These are phyloP conservation scores for Podaxis sp. DNA, from an alignment of 768 basidiomycete species.

Conservation along the genomic window DNA sequence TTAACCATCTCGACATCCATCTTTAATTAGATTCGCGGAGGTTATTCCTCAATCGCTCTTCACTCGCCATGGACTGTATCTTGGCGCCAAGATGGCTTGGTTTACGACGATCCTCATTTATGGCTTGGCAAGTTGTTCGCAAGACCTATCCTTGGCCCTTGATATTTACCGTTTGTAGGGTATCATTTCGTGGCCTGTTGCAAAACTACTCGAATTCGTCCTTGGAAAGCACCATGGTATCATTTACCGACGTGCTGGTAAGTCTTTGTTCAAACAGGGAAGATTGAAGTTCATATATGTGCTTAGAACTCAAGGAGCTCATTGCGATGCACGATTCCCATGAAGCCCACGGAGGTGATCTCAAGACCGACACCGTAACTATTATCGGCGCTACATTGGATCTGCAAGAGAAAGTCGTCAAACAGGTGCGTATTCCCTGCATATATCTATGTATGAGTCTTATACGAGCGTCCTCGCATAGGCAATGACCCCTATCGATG, in stretches of 20 bases:
- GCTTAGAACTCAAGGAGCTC: conserved; percentile 77
- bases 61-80: conserved; percentile 84
- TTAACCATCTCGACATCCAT: not conserved
- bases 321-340: conserved; percentile 84
- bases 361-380: conserved; percentile 82
- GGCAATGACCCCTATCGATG: conserved; percentile 80
- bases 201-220: conserved; percentile 74
- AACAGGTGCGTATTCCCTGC: conserved; percentile 42
- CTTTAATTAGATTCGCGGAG: conserved; percentile 69
- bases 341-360: conserved; percentile 78
- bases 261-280: not conserved
- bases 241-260: conserved; percentile 45
- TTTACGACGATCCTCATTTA: conserved; percentile 70
- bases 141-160: not conserved
- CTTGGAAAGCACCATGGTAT: conserved; percentile 88
- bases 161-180: conserved; percentile 40
- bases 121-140: conserved; percentile 48
- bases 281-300: not conserved
- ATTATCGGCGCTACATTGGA: conserved; percentile 91
- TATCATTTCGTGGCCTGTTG: conserved; percentile 81
- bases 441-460: not conserved
- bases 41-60: conserved; percentile 94
- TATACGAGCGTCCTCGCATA: conserved; percentile 22
- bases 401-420: conserved; percentile 82
- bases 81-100: conserved; percentile 84